Evolutionary conservation across 2,329 filamentous ascomycete species (phyloP), one percentile per base, ranked within the genome.

Genomic region (Penicillium italicum): DNA sequence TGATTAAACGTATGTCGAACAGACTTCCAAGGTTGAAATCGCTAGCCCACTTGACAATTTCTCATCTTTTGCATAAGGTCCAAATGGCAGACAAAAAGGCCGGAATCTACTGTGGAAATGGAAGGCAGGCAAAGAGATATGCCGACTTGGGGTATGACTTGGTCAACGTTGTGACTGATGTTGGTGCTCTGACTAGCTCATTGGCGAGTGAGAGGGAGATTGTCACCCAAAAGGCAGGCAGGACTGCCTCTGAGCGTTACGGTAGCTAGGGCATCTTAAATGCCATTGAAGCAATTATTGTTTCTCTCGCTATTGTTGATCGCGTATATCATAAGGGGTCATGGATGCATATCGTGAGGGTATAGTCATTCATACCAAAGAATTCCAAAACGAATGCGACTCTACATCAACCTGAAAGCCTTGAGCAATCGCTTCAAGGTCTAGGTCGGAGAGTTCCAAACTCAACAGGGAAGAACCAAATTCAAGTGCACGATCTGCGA

Each of bases 351-450:
- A 4, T 20, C 26, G 18, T n/a, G 9, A 20, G 7, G 5, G 8
- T 12, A 34, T 34, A 7, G 0, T 14, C 20, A n/a, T 49, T 60
- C 14, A 63, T 8, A 59, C 54, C 2, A 63, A 48, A 3, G 62
- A 60, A 30, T 63, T 59, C 61, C 62, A 62, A 3, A 63, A 51
- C 33, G 61, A 63, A 50, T 62, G 57, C 16, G 62, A 42, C 44
- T 66, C 63, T 9, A 60, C 50, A 37, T 66, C 65, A 43, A 66
- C 58, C 31, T 62, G 61, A 42, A 67, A 68, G 5, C 66, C 63
- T 42, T 68, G 60, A 5, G 64, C 63, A 40, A 68, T 68, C 8
- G 66, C 65, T 37, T 68, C 66, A 30, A 68, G 60, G 33, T 68
- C 66, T 3, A 68, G 40, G 44, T 66, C 64, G 1, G 65, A 66